Evolutionary conservation across 129 eudicot species (phyloP).

Genomic region (Saposhnikovia divaricata): DNA sequence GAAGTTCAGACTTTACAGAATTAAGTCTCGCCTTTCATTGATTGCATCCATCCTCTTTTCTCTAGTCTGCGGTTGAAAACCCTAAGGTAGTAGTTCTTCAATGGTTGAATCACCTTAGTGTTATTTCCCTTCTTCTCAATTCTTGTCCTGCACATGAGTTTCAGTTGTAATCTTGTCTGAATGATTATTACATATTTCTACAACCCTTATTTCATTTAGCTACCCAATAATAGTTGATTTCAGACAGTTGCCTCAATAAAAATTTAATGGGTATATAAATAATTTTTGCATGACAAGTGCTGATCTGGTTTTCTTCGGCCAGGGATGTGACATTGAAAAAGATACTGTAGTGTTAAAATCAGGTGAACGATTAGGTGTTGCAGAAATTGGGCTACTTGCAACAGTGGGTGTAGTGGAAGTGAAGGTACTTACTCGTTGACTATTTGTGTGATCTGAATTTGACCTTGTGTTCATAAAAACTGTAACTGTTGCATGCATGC

Average conservation of each 20-base stretch:
- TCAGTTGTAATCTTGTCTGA: neutral
- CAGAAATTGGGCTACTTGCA: constrained; percentile 93
- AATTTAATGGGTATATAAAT: no score
- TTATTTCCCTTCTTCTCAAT: neutral
- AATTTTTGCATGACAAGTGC: neutral
- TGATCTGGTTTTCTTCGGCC: constrained; percentile 11
- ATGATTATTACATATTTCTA: no score
- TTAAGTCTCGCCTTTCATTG: no score
- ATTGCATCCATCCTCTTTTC: no score
- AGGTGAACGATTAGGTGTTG: constrained; percentile 68
- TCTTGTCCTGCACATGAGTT: neutral
- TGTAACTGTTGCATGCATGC: constrained; percentile 14
- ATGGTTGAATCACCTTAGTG: neutral
- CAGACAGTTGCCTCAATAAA: neutral
- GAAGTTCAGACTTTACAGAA: no score
- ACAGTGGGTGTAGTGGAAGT: constrained; percentile 67
- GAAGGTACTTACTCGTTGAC: constrained; percentile 36
- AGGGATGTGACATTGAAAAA: constrained; percentile 83
- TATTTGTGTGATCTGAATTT: neutral
- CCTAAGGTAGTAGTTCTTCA: no score
- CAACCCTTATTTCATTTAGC: no score
- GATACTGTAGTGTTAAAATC: constrained; percentile 70
- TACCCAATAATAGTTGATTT: neutral
- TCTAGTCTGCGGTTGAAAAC: no score
- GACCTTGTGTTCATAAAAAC: neutral